Conservation (phyloP, 164 flowering plant species). For the Berberis thunbergii region DNA sequence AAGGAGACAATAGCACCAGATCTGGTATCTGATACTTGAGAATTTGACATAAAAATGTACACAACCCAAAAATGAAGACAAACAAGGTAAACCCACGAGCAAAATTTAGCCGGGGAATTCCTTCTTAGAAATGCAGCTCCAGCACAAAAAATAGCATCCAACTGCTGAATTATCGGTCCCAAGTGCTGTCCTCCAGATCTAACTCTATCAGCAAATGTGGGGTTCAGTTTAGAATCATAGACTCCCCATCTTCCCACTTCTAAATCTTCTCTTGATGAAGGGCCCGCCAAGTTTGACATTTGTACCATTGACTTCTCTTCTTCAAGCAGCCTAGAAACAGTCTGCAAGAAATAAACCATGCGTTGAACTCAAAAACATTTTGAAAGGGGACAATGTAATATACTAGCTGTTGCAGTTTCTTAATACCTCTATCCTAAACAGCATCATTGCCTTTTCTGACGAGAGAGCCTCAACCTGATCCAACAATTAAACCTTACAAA, state of each 20-base stretch:
- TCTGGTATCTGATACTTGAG: constrained; percentile 31
- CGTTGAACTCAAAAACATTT: background rate
- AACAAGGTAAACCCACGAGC: constrained; percentile 54
- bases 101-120: constrained; percentile 54
- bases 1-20: constrained; percentile 80
- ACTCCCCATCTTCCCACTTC: constrained; percentile 56
- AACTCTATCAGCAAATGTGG: constrained; percentile 41
- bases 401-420: background rate
- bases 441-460: constrained; percentile 77
- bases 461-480: constrained; percentile 84
- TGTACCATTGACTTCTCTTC: constrained; percentile 37
- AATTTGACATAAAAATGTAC: constrained; percentile 64
- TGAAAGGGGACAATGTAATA: background rate
- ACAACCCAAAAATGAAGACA: constrained; percentile 89
- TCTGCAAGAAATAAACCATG: constrained; percentile 29
- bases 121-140: constrained; percentile 63
- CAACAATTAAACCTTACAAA: constrained; percentile 10
- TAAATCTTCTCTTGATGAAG: constrained; percentile 39
- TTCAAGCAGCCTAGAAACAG: constrained; percentile 61
- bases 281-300: constrained; percentile 18
- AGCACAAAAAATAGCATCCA: constrained; percentile 61
- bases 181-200: constrained; percentile 54
- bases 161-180: constrained; percentile 52
- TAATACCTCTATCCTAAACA: constrained; percentile 82
- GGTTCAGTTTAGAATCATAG: constrained; percentile 35